Base-by-base conservation (phyloP, 768 basidiomycete species). In the Leucocoprinus leucothites region DNA sequence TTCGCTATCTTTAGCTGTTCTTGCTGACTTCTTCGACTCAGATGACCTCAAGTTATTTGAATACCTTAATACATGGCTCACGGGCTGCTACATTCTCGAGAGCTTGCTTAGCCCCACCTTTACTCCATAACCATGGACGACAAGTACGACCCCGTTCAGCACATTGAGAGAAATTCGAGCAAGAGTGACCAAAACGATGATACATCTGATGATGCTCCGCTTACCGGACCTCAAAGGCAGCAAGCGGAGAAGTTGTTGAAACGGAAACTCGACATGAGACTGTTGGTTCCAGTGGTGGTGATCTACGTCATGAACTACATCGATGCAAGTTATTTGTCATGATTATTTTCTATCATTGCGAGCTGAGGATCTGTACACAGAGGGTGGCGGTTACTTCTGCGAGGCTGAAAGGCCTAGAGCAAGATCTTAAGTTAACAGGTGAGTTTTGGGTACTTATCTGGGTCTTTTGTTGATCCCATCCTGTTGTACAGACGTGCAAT, bases 221-320 rank as follows among this genome's bases (percentile, higher is more conserved):
- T 36, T 21, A 38, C 48, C 14, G 48, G 48, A 3, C 3, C 49
- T 14, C 74, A 75, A 60, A 65, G 76, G 21, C 50, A 66, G 13
- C 54, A 65, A 28, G 74, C 71, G 7, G 75, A 77, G 63, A 67
- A 67, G 59, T 70, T 62, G 52, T 77, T 88, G 14, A 75, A 84
- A 14, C 71, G 80, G 38, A 82, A 78, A 57, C 72, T 88, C 45
- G 86, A 86, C 59, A 65, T 60, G 57, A 72, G 84, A 34, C 66
- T 87, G 3, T 62, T 88, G 45, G 82, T 82, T 0, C 80, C 80
- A 0, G 77, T 87, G 36, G 69, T 83, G 18, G 50, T 84, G 50
- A 82, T 86, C 31, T 85, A 70, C 59, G 76, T 87, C 57, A 79
- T 86, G 81, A 87, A 86, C 59, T 85, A 83, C 59, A 84, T 87